These are phyloP conservation scores for Botryotinia convoluta DNA, from an alignment of 2,329 filamentous ascomycete genomes.

Conservation along the genomic window DNA sequence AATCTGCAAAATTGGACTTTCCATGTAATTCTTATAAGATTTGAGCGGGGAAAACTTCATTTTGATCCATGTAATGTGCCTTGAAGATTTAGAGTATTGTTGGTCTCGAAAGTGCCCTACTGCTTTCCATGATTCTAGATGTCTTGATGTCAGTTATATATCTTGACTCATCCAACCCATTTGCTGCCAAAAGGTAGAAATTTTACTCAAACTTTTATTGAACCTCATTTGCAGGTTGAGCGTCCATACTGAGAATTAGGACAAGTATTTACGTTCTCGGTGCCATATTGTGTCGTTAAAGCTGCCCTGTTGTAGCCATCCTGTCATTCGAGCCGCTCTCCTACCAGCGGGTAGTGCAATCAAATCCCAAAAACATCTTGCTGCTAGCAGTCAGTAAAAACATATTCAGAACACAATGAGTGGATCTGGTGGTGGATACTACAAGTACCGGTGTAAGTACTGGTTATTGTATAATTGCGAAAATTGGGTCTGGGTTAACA, in stretches of 20 bases:
- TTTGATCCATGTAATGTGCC: not conserved
- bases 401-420: conserved; percentile 32
- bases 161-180: not conserved
- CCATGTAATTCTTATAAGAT: not conserved
- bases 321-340: not conserved
- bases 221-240: not conserved
- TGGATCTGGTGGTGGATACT: conserved; percentile 39
- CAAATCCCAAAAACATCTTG: conserved; percentile 29
- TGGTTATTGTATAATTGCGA: conserved; percentile 51
- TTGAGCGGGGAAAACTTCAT: not conserved
- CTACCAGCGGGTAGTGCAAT: conserved; percentile 1
- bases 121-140: not conserved
- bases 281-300: not conserved
- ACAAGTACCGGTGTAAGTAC: conserved; percentile 56
- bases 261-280: not conserved
- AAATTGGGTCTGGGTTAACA: conserved; percentile 55
- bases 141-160: not conserved
- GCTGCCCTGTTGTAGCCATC: not conserved
- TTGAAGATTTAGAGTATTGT: not conserved
- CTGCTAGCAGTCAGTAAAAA: conserved; percentile 36
- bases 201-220: not conserved
- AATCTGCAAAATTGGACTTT: not conserved
- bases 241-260: not conserved
- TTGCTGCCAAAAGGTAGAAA: not conserved
- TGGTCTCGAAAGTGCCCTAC: not conserved